Evolutionary conservation across 495 filamentous ascomycete species (phyloP).

Genomic region (Hypoxylon crocopeplum): DNA sequence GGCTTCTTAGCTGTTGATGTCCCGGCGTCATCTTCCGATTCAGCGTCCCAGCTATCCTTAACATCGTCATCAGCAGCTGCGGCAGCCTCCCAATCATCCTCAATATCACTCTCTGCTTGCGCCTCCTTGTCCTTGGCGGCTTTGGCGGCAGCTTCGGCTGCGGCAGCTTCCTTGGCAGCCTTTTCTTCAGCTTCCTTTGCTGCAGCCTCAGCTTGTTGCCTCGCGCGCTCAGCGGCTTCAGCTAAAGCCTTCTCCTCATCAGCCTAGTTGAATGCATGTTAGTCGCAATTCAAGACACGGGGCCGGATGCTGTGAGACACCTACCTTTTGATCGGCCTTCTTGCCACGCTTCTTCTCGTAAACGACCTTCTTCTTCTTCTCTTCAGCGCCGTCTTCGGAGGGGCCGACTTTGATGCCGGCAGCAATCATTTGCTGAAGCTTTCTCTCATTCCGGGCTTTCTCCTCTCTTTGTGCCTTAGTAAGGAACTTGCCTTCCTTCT

Average conservation of each 20-base stretch:
- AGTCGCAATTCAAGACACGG: background rate
- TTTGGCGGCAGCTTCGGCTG: conserved; percentile 63
- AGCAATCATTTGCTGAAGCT: conserved; percentile 92
- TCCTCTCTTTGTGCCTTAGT: conserved; percentile 93
- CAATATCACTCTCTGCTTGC: conserved; percentile 62
- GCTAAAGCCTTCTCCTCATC: conserved; percentile 75
- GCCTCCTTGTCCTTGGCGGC: conserved; percentile 57
- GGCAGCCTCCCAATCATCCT: conserved; percentile 90
- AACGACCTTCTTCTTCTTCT: conserved; percentile 77
- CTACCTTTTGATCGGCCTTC: conserved; percentile 73
- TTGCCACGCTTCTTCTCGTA: conserved; percentile 79
- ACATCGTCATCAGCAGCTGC: conserved; percentile 77
- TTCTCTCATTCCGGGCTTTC: conserved; percentile 80
- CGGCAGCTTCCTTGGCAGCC: conserved; percentile 58
- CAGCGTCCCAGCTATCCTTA: conserved; percentile 95
- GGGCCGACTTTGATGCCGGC: conserved; percentile 84
- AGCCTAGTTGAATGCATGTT: conserved; percentile 43
- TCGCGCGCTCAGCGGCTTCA: conserved; percentile 72
- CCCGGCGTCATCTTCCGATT: conserved; percentile 75
- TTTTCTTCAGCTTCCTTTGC: conserved; percentile 66
- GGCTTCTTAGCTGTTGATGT: conserved; percentile 37
- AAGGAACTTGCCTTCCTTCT: conserved; percentile 92
- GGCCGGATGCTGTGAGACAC: conserved; percentile 15
- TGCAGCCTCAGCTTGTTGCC: conserved; percentile 68
- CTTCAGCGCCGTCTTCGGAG: conserved; percentile 62